Evolutionary conservation across 139 green algal species (phyloP).

Genomic region (Asterochloris sp.): DNA sequence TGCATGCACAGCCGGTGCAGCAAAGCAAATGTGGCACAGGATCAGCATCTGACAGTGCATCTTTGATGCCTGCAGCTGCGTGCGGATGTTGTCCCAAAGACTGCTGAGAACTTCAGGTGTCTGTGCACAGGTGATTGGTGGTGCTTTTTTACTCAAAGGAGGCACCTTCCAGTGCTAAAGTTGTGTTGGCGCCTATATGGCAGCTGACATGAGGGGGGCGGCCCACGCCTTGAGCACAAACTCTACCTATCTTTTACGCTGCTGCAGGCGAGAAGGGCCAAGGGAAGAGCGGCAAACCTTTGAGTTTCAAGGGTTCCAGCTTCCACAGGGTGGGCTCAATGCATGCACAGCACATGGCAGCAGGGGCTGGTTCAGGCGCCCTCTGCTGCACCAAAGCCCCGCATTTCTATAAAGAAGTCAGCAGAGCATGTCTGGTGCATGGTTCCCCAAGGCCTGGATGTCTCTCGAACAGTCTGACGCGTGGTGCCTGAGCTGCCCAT

Average conservation of each 20-base stretch:
- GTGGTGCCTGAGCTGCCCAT: too few relatives aligned
- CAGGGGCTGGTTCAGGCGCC: too few relatives aligned
- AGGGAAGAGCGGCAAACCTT: constrained; percentile 66
- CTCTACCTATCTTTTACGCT: not conserved
- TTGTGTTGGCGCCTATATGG: too few relatives aligned
- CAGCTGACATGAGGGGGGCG: not conserved
- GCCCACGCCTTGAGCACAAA: too few relatives aligned
- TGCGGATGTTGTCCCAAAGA: constrained; percentile 73
- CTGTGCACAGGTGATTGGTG: constrained; percentile 74
- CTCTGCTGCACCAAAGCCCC: too few relatives aligned
- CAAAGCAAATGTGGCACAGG: not conserved
- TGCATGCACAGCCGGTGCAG: not conserved
- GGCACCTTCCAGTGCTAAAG: too few relatives aligned
- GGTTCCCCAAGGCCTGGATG: too few relatives aligned
- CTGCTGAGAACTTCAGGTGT: constrained; percentile 88
- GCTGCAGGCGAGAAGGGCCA: constrained; percentile 69
- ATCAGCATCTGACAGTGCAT: not conserved
- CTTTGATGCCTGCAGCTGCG: constrained; percentile 30
- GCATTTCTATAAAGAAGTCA: too few relatives aligned
- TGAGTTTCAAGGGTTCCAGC: constrained; percentile 80
- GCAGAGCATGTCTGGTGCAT: too few relatives aligned
- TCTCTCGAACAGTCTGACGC: not conserved
- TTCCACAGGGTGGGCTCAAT: constrained; percentile 79
- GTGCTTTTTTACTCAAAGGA: too few relatives aligned
- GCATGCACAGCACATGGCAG: too few relatives aligned